These are phyloP conservation scores for Calonectria honghensis DNA, from an alignment of 2,329 filamentous ascomycete genomes.

Conservation along the genomic window DNA sequence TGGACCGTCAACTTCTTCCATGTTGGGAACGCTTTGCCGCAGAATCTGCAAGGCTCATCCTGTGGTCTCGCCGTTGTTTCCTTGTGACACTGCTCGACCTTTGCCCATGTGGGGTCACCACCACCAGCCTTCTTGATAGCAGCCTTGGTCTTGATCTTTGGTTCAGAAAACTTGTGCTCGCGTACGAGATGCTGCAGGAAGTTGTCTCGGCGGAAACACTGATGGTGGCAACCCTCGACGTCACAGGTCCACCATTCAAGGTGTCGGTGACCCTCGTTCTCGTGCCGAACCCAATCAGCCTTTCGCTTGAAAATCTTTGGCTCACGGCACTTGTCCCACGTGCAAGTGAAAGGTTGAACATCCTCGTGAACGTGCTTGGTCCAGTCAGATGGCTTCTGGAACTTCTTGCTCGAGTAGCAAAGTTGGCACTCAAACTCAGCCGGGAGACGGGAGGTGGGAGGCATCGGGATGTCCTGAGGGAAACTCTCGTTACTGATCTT, in stretches of 20 bases:
- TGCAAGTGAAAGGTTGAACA: conserved; percentile 94
- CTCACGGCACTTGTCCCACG: conserved; percentile 87
- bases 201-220: conserved; percentile 91
- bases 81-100: conserved; percentile 85
- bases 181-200: conserved; percentile 94
- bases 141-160: conserved; percentile 84
- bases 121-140: conserved; percentile 76
- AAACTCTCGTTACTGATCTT: conserved; percentile 84
- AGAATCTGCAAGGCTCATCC: conserved; percentile 91
- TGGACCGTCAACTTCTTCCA: conserved; percentile 98
- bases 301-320: conserved; percentile 96
- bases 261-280: conserved; percentile 92
- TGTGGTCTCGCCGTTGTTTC: conserved; percentile 80
- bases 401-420: conserved; percentile 89
- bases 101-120: conserved; percentile 81
- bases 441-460: conserved; percentile 84
- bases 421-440: conserved; percentile 93
- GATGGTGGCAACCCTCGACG: conserved; percentile 86
- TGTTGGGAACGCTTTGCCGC: conserved; percentile 84
- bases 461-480: conserved; percentile 86
- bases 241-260: conserved; percentile 94
- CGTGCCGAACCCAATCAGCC: conserved; percentile 95
- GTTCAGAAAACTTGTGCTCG: conserved; percentile 91
- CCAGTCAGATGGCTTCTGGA: conserved; percentile 95
- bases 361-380: conserved; percentile 97